A percentile compares a stretch with the other conserved stretches of the same genome.
phyloP scores from a whole-genome alignment of 108 stramenopile genomes.

The Skeletonema tropicum region DNA sequence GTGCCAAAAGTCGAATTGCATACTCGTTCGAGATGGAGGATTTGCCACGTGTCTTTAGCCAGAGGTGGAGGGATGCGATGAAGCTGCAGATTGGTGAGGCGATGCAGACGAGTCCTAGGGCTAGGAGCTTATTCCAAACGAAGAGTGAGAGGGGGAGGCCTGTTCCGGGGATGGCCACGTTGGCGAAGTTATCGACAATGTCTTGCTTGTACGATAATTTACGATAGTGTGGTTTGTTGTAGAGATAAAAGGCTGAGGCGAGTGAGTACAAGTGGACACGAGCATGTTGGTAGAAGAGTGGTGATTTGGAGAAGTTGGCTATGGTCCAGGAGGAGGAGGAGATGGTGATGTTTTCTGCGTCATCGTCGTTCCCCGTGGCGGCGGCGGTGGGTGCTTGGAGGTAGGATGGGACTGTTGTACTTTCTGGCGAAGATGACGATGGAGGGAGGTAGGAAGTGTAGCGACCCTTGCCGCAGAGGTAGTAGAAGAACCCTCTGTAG shows the following conservation, averaged over 20 bases:
- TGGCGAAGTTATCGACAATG: slow-evolving; percentile 91
- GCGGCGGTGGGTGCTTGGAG: slow-evolving; percentile 37
- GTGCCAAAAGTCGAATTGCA: slow-evolving; percentile 83
- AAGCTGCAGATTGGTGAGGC: slow-evolving; percentile 80
- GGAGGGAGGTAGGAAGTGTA: slow-evolving; percentile 47
- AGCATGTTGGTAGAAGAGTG: slow-evolving; percentile 79
- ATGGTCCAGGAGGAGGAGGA: slow-evolving; percentile 14
- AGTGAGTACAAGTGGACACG: slow-evolving; percentile 91
- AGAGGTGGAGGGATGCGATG: slow-evolving; percentile 68
- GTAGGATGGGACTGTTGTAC: slow-evolving; percentile 50
- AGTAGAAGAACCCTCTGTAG: slow-evolving; percentile 80
- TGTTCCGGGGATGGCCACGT: slow-evolving; percentile 98
- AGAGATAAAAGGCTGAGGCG: slow-evolving; percentile 89
- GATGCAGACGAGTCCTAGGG: slow-evolving; percentile 67
- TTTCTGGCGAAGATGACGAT: slow-evolving; percentile 1
- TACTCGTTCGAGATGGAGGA: slow-evolving; percentile 68
- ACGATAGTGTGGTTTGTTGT: slow-evolving; percentile 95
- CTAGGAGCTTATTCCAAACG: slow-evolving; percentile 49
- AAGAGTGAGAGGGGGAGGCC: slow-evolving; percentile 87
- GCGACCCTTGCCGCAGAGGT: slow-evolving; percentile 68
- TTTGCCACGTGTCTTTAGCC: slow-evolving; percentile 58
- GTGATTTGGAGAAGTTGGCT: slow-evolving; percentile 6
- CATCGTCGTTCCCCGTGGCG: slow-evolving; percentile 14
- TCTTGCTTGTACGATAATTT: slow-evolving; percentile 87
- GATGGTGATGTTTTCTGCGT: slow-evolving; percentile 5